Conservation (phyloP, 257 asterid genomes). For the Ilex aquifolium region DNA sequence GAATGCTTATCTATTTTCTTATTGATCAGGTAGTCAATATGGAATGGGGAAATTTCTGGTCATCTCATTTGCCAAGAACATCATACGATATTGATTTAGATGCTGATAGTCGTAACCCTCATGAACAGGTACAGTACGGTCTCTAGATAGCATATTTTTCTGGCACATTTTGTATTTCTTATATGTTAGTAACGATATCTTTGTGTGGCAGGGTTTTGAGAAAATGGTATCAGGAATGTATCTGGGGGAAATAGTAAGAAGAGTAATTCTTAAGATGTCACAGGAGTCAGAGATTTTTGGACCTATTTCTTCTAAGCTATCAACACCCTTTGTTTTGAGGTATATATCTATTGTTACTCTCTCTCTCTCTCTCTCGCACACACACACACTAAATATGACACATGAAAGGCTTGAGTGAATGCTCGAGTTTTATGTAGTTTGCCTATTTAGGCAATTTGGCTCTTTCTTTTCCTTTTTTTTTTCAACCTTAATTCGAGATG, state of each 20-base stretch:
- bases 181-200: slow-evolving; percentile 14
- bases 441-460: too few species aligned
- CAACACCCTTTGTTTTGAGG: slow-evolving; percentile 68
- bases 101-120: slow-evolving; percentile 74
- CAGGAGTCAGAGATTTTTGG: slow-evolving; percentile 64
- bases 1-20: slow-evolving; percentile 1
- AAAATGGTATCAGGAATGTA: slow-evolving; percentile 97
- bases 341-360: slow-evolving; percentile 12
- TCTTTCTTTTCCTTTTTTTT: too few species aligned
- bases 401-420: too few species aligned
- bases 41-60: slow-evolving; percentile 98
- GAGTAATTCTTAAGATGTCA: slow-evolving; percentile 73
- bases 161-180: background rate
- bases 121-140: slow-evolving; percentile 53
- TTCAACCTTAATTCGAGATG: too few species aligned
- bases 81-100: slow-evolving; percentile 68
- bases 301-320: slow-evolving; percentile 49
- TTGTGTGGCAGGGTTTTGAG: slow-evolving; percentile 64
- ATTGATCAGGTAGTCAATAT: slow-evolving; percentile 67
- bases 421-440: too few species aligned
- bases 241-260: slow-evolving; percentile 81
- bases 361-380: too few species aligned
- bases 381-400: too few species aligned
- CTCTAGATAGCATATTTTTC: background rate
- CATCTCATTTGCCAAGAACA: slow-evolving; percentile 88